phyloP scores from a whole-genome alignment of 176 grass and related monocot genomes.

The Eremochloa ophiuroides region DNA sequence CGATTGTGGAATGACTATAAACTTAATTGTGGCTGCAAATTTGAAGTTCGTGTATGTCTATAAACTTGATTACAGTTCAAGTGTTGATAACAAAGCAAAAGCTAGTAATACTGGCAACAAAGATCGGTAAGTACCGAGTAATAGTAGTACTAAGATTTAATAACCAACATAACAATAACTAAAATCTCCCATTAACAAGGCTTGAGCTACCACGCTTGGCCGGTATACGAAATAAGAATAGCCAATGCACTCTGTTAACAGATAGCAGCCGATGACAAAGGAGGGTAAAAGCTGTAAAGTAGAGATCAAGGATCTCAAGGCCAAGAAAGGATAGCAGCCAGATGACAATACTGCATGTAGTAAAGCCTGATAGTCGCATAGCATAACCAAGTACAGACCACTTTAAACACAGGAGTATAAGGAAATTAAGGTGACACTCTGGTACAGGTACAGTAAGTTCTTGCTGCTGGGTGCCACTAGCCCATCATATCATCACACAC shows the following conservation, averaged over 20 bases:
- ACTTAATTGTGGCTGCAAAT: no score
- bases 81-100: no score
- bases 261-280: neutral
- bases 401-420: neutral
- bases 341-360: neutral
- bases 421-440: neutral
- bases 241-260: neutral
- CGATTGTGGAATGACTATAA: no score
- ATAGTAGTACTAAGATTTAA: no score
- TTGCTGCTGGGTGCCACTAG: neutral
- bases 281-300: neutral
- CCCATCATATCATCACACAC: neutral
- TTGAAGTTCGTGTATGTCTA: no score
- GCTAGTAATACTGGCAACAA: no score
- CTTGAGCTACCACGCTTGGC: neutral
- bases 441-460: neutral
- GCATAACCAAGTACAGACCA: neutral
- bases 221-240: neutral
- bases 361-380: neutral
- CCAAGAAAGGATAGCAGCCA: neutral
- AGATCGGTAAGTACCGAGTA: no score
- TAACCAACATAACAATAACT: no score
- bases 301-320: neutral
- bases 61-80: no score
- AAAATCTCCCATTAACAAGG: neutral